Conservation (phyloP, 306 rosid genomes). For the Dalbergia oliveri region DNA sequence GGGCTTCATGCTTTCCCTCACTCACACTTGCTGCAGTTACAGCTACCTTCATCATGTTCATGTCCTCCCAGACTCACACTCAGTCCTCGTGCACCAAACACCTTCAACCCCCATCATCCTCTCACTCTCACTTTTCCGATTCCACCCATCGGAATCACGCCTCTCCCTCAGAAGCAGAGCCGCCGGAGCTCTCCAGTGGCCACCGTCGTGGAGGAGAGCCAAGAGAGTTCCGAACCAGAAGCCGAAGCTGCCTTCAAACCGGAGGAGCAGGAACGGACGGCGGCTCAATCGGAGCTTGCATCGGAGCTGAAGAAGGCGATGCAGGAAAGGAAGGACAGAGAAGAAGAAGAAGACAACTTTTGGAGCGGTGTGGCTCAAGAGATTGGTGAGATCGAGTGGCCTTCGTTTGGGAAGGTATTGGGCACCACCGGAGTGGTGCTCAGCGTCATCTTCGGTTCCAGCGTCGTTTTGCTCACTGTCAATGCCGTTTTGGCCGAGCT, state of each 20-base stretch:
- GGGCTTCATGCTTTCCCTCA: conserved; percentile 33
- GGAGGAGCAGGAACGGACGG: background rate
- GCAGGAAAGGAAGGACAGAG: conserved; percentile 70
- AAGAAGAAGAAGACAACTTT: conserved; percentile 56
- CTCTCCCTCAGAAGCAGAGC: background rate
- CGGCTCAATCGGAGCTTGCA: conserved; percentile 56
- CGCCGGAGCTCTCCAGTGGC: background rate
- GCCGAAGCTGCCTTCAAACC: conserved; percentile 38
- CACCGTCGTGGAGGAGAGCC: conserved; percentile 67
- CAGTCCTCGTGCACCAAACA: background rate
- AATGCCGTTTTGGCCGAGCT: conserved; percentile 85
- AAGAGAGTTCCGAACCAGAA: conserved; percentile 57
- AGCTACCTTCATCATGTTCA: conserved; percentile 35
- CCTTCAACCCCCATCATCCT: conserved; percentile 33
- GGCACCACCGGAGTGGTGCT: conserved; percentile 90
- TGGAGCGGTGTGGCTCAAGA: conserved; percentile 79
- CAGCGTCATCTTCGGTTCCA: conserved; percentile 82
- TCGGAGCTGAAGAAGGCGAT: conserved; percentile 80
- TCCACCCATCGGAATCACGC: conserved; percentile 19
- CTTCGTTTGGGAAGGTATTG: conserved; percentile 80
- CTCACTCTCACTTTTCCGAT: conserved; percentile 6
- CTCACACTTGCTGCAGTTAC: background rate
- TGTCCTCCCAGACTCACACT: background rate
- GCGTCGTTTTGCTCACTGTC: conserved; percentile 86
- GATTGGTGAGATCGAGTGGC: conserved; percentile 89